Conservation (phyloP, 331 rosid species). For the Erythrophleum ivorense region DNA sequence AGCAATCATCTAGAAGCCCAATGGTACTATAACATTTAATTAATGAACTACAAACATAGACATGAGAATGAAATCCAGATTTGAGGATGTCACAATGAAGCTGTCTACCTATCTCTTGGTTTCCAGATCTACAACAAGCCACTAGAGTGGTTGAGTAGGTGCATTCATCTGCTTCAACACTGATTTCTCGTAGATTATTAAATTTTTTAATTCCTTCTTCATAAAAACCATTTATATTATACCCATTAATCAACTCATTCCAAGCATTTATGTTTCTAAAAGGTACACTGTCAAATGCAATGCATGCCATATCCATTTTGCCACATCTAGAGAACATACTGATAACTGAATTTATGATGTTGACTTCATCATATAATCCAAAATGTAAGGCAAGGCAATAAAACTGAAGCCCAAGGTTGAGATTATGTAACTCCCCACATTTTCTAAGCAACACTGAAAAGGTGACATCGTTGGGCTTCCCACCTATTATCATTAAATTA, state of each 20-base stretch:
- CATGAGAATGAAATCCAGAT: conserved; percentile 51
- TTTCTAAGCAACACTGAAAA: conserved; percentile 52
- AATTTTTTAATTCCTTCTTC: conserved; percentile 48
- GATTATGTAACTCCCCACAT: conserved; percentile 51
- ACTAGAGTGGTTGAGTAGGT: conserved; percentile 56
- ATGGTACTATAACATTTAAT: conserved; percentile 51
- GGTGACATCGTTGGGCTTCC: conserved; percentile 56
- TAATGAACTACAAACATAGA: conserved; percentile 51
- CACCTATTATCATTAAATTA: conserved; percentile 44
- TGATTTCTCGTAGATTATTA: conserved; percentile 45
- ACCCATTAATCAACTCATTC: conserved; percentile 63
- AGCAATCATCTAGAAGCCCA: conserved; percentile 55
- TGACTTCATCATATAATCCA: conserved; percentile 51
- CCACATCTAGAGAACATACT: conserved; percentile 57
- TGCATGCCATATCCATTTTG: conserved; percentile 49
- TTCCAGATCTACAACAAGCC: conserved; percentile 44
- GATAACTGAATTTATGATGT: conserved; percentile 48
- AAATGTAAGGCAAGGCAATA: conserved; percentile 44
- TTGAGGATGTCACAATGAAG: conserved; percentile 56
- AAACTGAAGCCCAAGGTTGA: conserved; percentile 62
- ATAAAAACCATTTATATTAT: conserved; percentile 36
- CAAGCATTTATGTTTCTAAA: conserved; percentile 43
- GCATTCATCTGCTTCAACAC: conserved; percentile 50
- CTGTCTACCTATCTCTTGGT: conserved; percentile 46
- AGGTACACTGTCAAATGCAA: conserved; percentile 42